These are phyloP conservation scores for Phoma herbarum DNA, from an alignment of 2,329 filamentous ascomycete genomes.

Conservation along the genomic window DNA sequence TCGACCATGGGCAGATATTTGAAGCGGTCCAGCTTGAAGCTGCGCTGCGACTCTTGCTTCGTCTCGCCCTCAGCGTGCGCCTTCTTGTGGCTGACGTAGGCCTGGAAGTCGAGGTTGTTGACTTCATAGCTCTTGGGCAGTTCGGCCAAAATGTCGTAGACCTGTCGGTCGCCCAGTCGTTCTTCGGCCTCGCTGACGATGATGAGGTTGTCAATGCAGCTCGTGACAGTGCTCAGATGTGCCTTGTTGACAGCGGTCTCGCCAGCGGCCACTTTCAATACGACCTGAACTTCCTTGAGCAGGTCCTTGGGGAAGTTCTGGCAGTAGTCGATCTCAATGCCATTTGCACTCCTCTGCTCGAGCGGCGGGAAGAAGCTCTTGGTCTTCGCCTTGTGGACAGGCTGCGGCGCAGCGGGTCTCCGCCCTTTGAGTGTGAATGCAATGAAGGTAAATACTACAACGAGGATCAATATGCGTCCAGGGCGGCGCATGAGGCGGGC, in stretches of 20 bases:
- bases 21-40: constrained; percentile 67
- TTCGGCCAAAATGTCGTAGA: constrained; percentile 59
- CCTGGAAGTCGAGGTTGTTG: constrained; percentile 61
- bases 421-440: constrained; percentile 41
- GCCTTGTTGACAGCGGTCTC: constrained; percentile 55
- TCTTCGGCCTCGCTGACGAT: constrained; percentile 69
- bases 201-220: constrained; percentile 63
- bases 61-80: constrained; percentile 48
- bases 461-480: constrained; percentile 45
- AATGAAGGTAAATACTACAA: constrained; percentile 45
- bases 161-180: constrained; percentile 59
- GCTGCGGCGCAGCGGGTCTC: constrained; percentile 22
- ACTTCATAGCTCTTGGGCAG: constrained; percentile 56
- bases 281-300: constrained; percentile 56
- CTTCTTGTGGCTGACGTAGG: constrained; percentile 58
- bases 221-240: constrained; percentile 63
- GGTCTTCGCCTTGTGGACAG: constrained; percentile 42
- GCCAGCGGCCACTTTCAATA: constrained; percentile 61
- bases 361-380: constrained; percentile 51
- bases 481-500: constrained; percentile 41
- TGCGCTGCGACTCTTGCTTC: constrained; percentile 59
- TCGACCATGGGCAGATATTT: constrained; percentile 67
- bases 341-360: constrained; percentile 38
- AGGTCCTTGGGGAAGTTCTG: constrained; percentile 52
- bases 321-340: constrained; percentile 51